Evolutionary conservation across 768 basidiomycete species (phyloP).

Genomic region (Termitomyces heimii): DNA sequence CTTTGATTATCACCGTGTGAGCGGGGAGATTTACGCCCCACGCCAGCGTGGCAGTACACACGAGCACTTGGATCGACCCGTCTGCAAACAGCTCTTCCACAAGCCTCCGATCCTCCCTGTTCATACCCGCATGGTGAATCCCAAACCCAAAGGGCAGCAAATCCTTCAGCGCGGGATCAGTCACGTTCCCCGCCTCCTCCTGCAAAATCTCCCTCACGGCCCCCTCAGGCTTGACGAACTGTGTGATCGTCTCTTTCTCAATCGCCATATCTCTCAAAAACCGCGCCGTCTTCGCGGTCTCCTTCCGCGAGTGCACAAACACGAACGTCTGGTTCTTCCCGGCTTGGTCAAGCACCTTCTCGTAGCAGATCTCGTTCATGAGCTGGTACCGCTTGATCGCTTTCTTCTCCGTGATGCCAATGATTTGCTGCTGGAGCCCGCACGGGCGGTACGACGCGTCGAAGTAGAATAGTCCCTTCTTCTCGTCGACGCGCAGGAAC

Average conservation of each 20-base stretch:
- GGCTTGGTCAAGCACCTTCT: slow-evolving; percentile 91
- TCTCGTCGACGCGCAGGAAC: slow-evolving; percentile 91
- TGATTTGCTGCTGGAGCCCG: slow-evolving; percentile 92
- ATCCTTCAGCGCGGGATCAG: slow-evolving; percentile 80
- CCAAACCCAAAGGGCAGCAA: slow-evolving; percentile 95
- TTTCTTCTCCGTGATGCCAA: slow-evolving; percentile 98
- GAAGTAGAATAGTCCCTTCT: slow-evolving; percentile 94
- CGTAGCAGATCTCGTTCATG: slow-evolving; percentile 99
- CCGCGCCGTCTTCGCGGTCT: slow-evolving; percentile 94
- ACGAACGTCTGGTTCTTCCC: slow-evolving; percentile 89
- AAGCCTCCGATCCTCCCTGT: slow-evolving; percentile 79
- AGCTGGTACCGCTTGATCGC: slow-evolving; percentile 98
- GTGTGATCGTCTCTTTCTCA: slow-evolving; percentile 94
- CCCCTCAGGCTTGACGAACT: slow-evolving; percentile 91
- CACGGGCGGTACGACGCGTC: slow-evolving; percentile 93
- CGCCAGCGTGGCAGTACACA: slow-evolving; percentile 96
- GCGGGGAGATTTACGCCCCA: slow-evolving; percentile 99
- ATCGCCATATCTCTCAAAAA: slow-evolving; percentile 94
- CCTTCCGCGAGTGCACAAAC: slow-evolving; percentile 98
- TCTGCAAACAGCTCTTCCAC: slow-evolving; percentile 95
- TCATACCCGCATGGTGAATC: slow-evolving; percentile 98
- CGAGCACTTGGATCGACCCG: slow-evolving; percentile 88
- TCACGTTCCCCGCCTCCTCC: slow-evolving; percentile 77
- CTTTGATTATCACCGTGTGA: slow-evolving; percentile 98
- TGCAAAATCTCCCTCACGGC: slow-evolving; percentile 88